Conservation (phyloP, 2,329 filamentous ascomycete species). For the Chaetothyriales sp. region DNA sequence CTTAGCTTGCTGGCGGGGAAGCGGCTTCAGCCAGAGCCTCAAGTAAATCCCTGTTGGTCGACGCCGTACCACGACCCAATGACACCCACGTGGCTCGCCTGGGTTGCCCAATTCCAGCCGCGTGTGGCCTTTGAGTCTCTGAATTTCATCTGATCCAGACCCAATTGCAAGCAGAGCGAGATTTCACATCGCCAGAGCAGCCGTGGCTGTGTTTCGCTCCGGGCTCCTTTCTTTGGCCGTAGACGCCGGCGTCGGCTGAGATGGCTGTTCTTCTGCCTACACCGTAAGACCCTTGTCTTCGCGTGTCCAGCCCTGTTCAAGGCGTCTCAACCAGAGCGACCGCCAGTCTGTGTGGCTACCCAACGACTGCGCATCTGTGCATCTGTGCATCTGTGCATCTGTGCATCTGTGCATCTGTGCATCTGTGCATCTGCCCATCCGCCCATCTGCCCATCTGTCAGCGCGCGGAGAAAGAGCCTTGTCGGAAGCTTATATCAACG, state of each 20-base stretch:
- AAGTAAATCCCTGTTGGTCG: background rate
- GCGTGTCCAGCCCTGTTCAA: background rate
- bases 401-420: background rate
- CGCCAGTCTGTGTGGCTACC: background rate
- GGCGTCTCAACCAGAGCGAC: no score
- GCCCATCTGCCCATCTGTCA: no score
- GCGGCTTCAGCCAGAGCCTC: background rate
- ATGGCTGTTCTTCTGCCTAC: background rate
- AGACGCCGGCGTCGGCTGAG: background rate
- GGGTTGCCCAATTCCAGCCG: background rate
- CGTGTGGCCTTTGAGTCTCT: no score
- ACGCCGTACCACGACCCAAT: background rate
- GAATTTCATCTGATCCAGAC: background rate
- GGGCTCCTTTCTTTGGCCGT: background rate
- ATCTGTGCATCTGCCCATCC: background rate
- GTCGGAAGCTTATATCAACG: background rate
- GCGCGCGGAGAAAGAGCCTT: background rate
- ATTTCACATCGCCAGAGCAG: background rate
- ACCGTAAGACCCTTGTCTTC: background rate
- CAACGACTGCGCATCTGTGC: background rate
- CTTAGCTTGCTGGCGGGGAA: background rate
- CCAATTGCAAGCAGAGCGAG: background rate
- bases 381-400: background rate
- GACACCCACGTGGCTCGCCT: background rate
- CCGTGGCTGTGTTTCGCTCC: no score